Conservation (phyloP, 805 yeast species). For the Schwanniomyces pseudopolymorphus region DNA sequence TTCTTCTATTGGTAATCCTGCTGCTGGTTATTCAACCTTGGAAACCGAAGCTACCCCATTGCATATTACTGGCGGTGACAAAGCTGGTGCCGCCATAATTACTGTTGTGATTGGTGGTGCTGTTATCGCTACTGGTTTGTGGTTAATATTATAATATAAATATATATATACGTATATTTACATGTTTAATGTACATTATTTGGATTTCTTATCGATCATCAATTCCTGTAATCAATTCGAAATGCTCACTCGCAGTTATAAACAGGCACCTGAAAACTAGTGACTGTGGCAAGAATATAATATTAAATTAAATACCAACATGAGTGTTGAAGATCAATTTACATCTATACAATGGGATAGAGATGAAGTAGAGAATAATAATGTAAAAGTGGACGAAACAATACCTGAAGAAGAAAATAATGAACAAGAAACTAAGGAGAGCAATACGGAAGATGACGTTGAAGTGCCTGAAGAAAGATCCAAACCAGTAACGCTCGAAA, state of each 20-base stretch:
- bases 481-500: background rate
- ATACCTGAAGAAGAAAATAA: slow-evolving; percentile 12
- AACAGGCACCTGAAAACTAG: background rate
- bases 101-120: slow-evolving; percentile 66
- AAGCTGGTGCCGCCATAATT: slow-evolving; percentile 86
- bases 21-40: slow-evolving; percentile 59
- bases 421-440: slow-evolving; percentile 7
- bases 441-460: slow-evolving; percentile 5
- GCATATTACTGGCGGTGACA: slow-evolving; percentile 51
- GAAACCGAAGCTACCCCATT: slow-evolving; percentile 41
- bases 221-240: background rate
- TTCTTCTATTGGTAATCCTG: slow-evolving; percentile 61
- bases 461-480: slow-evolving; percentile 3
- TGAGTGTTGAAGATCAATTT: slow-evolving; percentile 47
- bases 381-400: slow-evolving; percentile 6
- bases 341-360: slow-evolving; percentile 61
- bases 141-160: slow-evolving; percentile 38
- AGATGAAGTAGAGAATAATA: slow-evolving; percentile 25
- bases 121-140: slow-evolving; percentile 41
- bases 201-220: background rate
- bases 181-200: background rate
- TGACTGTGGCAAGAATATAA: slow-evolving; percentile 1
- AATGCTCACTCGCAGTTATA: background rate
- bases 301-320: slow-evolving; percentile 5
- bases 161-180: background rate